Percentiles rank a stretch among this genome's conserved stretches.
phyloP scores from a whole-genome alignment of 73 alveolate species.

The Paramecium pentaurelia region DNA sequence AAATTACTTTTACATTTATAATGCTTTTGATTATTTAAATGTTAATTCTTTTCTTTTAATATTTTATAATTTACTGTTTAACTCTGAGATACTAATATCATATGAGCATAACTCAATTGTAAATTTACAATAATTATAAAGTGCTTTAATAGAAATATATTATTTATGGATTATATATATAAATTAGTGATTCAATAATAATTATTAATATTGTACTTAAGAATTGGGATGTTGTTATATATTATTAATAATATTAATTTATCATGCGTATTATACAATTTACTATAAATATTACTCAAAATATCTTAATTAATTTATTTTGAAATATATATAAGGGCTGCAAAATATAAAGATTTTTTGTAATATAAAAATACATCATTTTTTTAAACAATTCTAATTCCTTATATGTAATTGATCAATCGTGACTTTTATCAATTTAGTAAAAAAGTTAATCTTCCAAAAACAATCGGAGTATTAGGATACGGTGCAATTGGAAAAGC shows the following conservation, averaged over 20 bases:
- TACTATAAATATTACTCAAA: neutral
- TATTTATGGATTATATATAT: too few species aligned
- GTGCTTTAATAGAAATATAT: neutral
- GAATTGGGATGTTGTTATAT: neutral
- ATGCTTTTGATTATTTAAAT: neutral
- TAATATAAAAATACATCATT: neutral
- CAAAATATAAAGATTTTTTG: neutral
- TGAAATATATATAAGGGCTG: neutral
- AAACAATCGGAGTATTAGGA: neutral
- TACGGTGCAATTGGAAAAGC: constrained; percentile 39
- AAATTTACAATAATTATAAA: neutral
- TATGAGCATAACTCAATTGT: neutral
- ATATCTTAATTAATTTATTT: neutral
- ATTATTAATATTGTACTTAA: neutral
- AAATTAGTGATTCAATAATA: too few species aligned
- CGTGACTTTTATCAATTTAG: neutral
- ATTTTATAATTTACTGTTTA: neutral
- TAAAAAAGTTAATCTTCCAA: neutral
- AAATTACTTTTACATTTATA: neutral
- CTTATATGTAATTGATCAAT: neutral
- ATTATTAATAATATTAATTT: neutral
- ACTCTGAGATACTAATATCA: neutral
- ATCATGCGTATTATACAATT: neutral
- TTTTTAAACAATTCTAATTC: neutral
- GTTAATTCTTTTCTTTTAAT: neutral